phyloP scores from a whole-genome alignment of 805 yeast genomes.

The Maudiozyma pseudohumilis region DNA sequence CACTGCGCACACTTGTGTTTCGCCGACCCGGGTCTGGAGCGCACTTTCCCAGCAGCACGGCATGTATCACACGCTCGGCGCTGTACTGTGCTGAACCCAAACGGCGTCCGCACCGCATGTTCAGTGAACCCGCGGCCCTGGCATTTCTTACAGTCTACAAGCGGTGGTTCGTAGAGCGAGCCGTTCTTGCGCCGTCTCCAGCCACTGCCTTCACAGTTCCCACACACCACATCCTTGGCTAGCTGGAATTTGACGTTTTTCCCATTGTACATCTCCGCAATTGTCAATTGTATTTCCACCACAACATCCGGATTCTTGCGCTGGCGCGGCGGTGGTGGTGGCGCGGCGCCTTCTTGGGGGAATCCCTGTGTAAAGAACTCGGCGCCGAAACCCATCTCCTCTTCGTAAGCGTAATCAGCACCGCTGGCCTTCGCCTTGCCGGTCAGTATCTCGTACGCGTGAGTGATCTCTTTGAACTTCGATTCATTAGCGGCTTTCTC shows the following conservation, averaged over 20 bases:
- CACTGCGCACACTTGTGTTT: conserved; percentile 77
- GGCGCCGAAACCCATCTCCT: conserved; percentile 64
- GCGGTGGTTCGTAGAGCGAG: conserved; percentile 35
- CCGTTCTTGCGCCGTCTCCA: conserved; percentile 34
- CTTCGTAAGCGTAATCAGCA: conserved; percentile 15
- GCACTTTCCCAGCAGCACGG: conserved; percentile 54
- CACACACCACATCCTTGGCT: conserved; percentile 64
- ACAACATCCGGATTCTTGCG: neutral
- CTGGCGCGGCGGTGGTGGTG: neutral
- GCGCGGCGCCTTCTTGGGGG: conserved; percentile 2
- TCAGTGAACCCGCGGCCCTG: conserved; percentile 58
- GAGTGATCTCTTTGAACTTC: conserved; percentile 71
- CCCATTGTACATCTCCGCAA: conserved; percentile 74
- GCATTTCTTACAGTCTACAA: conserved; percentile 49
- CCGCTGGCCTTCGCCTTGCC: conserved; percentile 48
- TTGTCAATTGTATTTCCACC: conserved; percentile 42
- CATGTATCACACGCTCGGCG: conserved; percentile 57
- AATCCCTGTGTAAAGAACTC: conserved; percentile 41
- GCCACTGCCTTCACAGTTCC: conserved; percentile 67
- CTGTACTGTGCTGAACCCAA: conserved; percentile 58
- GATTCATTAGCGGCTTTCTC: conserved; percentile 59
- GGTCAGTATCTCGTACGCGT: conserved; percentile 74
- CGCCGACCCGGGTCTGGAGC: conserved; percentile 15
- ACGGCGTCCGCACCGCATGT: conserved; percentile 53
- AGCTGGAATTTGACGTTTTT: conserved; percentile 66